Evolutionary conservation across 345 rosid species (phyloP).

Genomic region (Melaleuca alternifolia): DNA sequence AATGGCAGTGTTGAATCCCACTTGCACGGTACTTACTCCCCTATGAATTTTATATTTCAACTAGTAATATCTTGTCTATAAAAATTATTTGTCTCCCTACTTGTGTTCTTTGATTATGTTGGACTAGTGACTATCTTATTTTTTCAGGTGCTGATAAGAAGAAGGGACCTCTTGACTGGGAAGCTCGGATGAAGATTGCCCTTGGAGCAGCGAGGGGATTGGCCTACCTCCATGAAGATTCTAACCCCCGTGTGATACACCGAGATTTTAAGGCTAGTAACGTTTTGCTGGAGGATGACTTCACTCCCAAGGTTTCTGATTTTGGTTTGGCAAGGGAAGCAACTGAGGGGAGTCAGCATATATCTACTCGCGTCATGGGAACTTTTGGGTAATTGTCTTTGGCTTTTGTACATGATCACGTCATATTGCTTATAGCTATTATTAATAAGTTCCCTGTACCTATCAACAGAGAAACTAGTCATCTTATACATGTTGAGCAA

Average conservation of each 20-base stretch:
- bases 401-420: not conserved
- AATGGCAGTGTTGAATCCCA: constrained; percentile 99
- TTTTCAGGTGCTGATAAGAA: constrained; percentile 46
- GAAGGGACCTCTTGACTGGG: constrained; percentile 92
- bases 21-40: constrained; percentile 68
- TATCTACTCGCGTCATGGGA: constrained; percentile 98
- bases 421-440: not conserved
- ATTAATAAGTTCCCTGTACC: not conserved
- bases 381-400: constrained; percentile 74
- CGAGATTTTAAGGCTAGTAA: constrained; percentile 98
- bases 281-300: constrained; percentile 77
- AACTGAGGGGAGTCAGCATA: constrained; percentile 95
- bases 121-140: not conserved
- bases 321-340: constrained; percentile 99
- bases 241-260: constrained; percentile 96
- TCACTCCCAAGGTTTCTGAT: constrained; percentile 97
- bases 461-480: not conserved
- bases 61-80: not conserved
- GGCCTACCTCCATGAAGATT: constrained; percentile 99
- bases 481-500: not conserved
- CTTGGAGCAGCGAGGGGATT: constrained; percentile 98
- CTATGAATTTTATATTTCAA: not conserved
- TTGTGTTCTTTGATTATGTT: not conserved
- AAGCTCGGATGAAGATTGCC: constrained; percentile 88
- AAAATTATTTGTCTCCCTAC: not conserved